Evolutionary conservation across 1,284 basidiomycete species (phyloP), one percentile per base, ranked within the genome.

Genomic region (Takashimella tepidaria): DNA sequence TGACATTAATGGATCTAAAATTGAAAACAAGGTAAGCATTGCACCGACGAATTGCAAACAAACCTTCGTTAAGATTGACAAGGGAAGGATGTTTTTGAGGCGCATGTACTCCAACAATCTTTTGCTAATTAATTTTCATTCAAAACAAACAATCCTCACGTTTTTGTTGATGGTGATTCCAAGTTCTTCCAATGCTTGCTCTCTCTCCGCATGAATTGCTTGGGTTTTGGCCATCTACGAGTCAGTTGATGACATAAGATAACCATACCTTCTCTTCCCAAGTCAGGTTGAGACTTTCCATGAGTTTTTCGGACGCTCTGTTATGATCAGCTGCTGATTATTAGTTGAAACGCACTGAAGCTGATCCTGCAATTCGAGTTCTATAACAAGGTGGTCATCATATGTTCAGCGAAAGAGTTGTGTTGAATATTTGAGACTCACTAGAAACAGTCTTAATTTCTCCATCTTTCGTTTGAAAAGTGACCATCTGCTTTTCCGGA

Each of bases 1-100:
- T 41, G 72, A 76, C 77, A 78, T 78, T 49, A 78, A 64, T 19
- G 77, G 77, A 51, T 79, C 75, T 53, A n/a, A n/a, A n/a, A n/a
- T n/a, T n/a, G 41, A n/a, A 37, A 37, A 37, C 31, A 24, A 12
- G 8, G 45, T 66, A 41, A 67, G 59, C 55, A 51, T 43, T 41
- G 60, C 44, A 48, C 27, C 24, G 41, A 25, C 26, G 31, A 27
- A 13, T 26, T 51, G 27, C 52, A 42, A 4, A 63, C 80, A 63
- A 57, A 86, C 88, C 88, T 82, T 92, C 89, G 73, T 92, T 92
- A 84, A 97, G 77, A 75, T 97, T 97, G 68, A 97, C 92, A 59
- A 97, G 78, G 77, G 95, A 92, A 3, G 93, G 92, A 84, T 91
- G 92, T 84, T 86, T 92, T 81, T 97, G 98, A n/a, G 95, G 95